phyloP scores from a whole-genome alignment of 2,329 filamentous ascomycete genomes.

The Basipetospora chlamydospora region DNA sequence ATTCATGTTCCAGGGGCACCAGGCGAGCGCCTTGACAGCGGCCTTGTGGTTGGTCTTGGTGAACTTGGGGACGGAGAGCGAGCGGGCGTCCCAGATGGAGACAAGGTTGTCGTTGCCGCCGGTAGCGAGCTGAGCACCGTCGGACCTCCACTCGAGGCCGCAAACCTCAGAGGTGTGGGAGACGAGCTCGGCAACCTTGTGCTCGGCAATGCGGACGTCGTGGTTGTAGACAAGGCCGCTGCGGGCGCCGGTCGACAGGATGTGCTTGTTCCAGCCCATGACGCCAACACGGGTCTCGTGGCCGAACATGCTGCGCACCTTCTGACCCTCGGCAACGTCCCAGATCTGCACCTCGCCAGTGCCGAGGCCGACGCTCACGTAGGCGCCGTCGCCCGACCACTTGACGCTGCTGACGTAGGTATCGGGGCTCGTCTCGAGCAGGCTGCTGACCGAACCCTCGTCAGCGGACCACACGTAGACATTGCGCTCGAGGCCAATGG shows the following conservation, averaged over 20 bases:
- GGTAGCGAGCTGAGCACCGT: conserved; percentile 91
- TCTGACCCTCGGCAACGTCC: conserved; percentile 88
- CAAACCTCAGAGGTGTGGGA: conserved; percentile 97
- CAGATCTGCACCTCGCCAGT: conserved; percentile 98
- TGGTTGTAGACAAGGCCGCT: conserved; percentile 97
- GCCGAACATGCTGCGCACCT: conserved; percentile 96
- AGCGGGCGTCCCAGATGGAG: conserved; percentile 96
- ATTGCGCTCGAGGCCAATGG: conserved; percentile 89
- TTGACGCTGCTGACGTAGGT: conserved; percentile 98
- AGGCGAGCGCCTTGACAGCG: conserved; percentile 92
- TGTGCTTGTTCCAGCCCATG: conserved; percentile 99
- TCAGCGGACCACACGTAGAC: conserved; percentile 99
- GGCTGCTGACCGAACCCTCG: conserved; percentile 72
- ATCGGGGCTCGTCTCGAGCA: conserved; percentile 76
- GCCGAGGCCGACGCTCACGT: conserved; percentile 87
- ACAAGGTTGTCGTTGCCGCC: conserved; percentile 98
- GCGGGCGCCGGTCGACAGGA: conserved; percentile 85
- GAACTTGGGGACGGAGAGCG: conserved; percentile 87
- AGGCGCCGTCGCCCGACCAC: conserved; percentile 94
- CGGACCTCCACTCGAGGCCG: conserved; percentile 91
- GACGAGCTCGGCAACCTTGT: conserved; percentile 95
- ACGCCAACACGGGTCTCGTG: conserved; percentile 94
- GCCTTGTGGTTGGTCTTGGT: conserved; percentile 99
- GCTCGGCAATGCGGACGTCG: conserved; percentile 90
- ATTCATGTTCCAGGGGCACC: conserved; percentile 99